A percentile compares a stretch with the other conserved stretches of the same genome.
These are phyloP conservation scores for Ceratocystiopsis sp. DNA, from an alignment of 2,329 filamentous ascomycete species.

Conservation along the genomic window DNA sequence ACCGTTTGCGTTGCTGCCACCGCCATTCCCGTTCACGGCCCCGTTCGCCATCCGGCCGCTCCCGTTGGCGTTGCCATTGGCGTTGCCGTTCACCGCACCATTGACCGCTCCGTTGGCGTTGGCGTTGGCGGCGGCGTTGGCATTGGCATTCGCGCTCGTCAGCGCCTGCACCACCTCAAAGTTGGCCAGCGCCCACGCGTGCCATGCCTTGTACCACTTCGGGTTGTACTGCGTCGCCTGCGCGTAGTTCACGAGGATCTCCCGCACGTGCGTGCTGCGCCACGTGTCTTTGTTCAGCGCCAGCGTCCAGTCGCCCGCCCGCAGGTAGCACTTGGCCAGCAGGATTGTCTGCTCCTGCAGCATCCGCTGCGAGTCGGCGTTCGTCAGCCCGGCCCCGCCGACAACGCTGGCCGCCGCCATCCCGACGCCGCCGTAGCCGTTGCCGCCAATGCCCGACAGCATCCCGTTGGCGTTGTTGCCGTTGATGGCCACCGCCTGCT, in stretches of 20 bases:
- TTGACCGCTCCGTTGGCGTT: neutral
- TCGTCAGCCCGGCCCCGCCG: slow-evolving; percentile 18
- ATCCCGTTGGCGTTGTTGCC: neutral
- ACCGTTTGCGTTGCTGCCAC: neutral
- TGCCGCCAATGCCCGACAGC: neutral
- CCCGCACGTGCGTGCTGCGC: slow-evolving; percentile 70
- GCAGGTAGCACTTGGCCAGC: slow-evolving; percentile 87
- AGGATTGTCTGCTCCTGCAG: slow-evolving; percentile 49
- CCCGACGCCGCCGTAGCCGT: slow-evolving; percentile 12
- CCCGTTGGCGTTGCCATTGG: neutral
- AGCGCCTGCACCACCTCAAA: slow-evolving; percentile 91
- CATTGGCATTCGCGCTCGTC: slow-evolving; percentile 20
- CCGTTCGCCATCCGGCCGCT: neutral
- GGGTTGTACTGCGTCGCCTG: slow-evolving; percentile 89
- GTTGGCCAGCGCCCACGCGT: slow-evolving; percentile 94
- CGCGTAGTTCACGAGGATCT: slow-evolving; percentile 79
- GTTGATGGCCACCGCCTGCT: slow-evolving; percentile 23
- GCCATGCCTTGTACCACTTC: slow-evolving; percentile 98
- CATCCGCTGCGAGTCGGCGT: slow-evolving; percentile 32
- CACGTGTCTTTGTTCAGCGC: slow-evolving; percentile 73
- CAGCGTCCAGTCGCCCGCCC: slow-evolving; percentile 93
- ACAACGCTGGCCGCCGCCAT: slow-evolving; percentile 7
- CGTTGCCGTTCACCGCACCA: neutral
- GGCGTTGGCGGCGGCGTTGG: neutral
- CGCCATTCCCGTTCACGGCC: neutral